These are phyloP conservation scores for Pseudogymnoascus sp. DNA, from an alignment of 2,329 filamentous ascomycete genomes.

Conservation along the genomic window DNA sequence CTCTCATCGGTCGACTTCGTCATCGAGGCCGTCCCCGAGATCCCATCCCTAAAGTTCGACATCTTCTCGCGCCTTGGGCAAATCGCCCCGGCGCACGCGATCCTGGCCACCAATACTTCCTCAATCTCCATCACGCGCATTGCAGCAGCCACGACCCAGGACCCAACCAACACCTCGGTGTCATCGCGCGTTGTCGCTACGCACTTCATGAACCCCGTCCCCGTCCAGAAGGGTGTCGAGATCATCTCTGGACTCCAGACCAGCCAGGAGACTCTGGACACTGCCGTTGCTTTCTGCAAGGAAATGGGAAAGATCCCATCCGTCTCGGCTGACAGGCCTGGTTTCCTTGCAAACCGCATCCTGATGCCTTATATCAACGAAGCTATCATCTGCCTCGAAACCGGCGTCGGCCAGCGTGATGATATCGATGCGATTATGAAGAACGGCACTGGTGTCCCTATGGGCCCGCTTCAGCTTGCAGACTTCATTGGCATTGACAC, in stretches of 20 bases:
- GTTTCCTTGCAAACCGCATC: slow-evolving; percentile 93
- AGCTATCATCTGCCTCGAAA: slow-evolving; percentile 91
- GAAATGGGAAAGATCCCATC: slow-evolving; percentile 91
- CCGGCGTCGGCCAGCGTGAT: slow-evolving; percentile 77
- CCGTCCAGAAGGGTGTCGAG: slow-evolving; percentile 93
- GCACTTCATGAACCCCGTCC: slow-evolving; percentile 99
- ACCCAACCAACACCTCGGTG: slow-evolving; percentile 71
- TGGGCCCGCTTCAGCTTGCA: slow-evolving; percentile 88
- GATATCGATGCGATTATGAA: slow-evolving; percentile 98
- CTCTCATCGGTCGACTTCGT: slow-evolving; percentile 87
- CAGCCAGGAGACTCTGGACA: slow-evolving; percentile 69
- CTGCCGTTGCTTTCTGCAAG: slow-evolving; percentile 76
- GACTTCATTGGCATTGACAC: slow-evolving; percentile 98
- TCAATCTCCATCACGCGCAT: slow-evolving; percentile 97
- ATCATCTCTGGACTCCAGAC: slow-evolving; percentile 95
- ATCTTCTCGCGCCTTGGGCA: slow-evolving; percentile 80
- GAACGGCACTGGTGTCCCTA: slow-evolving; percentile 96
- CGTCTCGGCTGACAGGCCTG: slow-evolving; percentile 79
- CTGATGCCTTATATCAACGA: slow-evolving; percentile 99
- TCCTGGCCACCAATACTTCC: slow-evolving; percentile 96
- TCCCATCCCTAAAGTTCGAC: slow-evolving; percentile 74
- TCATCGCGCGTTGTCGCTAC: slow-evolving; percentile 87
- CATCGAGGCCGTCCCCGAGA: slow-evolving; percentile 95
- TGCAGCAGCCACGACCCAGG: slow-evolving; percentile 71
- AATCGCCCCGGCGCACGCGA: slow-evolving; percentile 74